Percentiles rank a stretch among this genome's conserved stretches.
Conservation (phyloP, 2,329 filamentous ascomycete species). For the Pseudogymnoascus sp. region DNA sequence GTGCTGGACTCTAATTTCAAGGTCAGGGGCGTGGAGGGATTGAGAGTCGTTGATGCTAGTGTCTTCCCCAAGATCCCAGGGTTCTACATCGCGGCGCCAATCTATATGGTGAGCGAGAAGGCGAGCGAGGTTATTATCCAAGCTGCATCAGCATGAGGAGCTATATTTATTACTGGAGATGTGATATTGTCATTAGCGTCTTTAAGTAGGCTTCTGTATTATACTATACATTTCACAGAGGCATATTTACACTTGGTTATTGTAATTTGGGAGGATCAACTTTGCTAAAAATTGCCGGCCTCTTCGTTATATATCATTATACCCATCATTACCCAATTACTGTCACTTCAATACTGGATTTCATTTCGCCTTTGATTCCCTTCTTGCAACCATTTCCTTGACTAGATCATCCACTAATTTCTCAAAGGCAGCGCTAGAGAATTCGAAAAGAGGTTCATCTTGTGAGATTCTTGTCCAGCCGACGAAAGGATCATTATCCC, state of each 20-base stretch:
- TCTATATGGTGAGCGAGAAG: slow-evolving; percentile 52
- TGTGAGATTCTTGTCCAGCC: slow-evolving; percentile 14
- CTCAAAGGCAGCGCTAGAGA: slow-evolving; percentile 10
- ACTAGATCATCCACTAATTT: slow-evolving; percentile 12
- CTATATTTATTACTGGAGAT: not conserved
- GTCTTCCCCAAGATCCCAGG: slow-evolving; percentile 46
- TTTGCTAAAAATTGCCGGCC: not conserved
- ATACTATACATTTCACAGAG: slow-evolving; percentile 1
- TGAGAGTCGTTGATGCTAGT: slow-evolving; percentile 55
- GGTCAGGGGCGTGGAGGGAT: slow-evolving; percentile 44
- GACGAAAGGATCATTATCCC: slow-evolving; percentile 9
- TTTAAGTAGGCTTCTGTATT: not conserved
- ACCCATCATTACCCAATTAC: not conserved
- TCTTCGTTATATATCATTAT: not conserved
- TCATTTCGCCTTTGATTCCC: not conserved
- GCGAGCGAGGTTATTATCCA: slow-evolving; percentile 46
- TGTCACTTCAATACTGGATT: no score
- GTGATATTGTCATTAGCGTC: not conserved
- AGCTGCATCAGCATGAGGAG: not conserved
- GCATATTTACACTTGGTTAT: not conserved
- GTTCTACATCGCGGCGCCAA: slow-evolving; percentile 41
- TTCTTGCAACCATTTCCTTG: slow-evolving; percentile 11
- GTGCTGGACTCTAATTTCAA: slow-evolving; percentile 49
- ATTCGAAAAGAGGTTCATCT: slow-evolving; percentile 10
- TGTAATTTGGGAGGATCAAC: not conserved